These are phyloP conservation scores for Kodamaea sp. DNA, from an alignment of 1,139 yeast genomes.

Conservation along the genomic window DNA sequence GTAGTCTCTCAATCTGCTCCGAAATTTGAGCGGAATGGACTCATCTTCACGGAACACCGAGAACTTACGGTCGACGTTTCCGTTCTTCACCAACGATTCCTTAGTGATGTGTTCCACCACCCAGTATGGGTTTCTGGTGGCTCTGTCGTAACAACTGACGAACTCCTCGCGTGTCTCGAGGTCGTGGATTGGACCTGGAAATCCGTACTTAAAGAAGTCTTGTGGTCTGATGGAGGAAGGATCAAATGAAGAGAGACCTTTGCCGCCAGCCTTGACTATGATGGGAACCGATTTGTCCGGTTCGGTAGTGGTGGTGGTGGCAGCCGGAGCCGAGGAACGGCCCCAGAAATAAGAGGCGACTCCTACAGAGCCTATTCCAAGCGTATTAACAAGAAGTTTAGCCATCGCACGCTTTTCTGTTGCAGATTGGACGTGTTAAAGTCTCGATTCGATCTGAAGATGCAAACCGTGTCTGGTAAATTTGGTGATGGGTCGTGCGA, in stretches of 20 bases:
- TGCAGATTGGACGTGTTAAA: slow-evolving; percentile 1
- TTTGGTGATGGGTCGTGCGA: no score
- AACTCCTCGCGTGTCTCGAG: slow-evolving; percentile 72
- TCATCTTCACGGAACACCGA: slow-evolving; percentile 89
- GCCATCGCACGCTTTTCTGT: no score
- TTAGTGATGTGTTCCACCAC: slow-evolving; percentile 85
- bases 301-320: slow-evolving; percentile 14
- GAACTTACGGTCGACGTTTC: slow-evolving; percentile 71
- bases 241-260: slow-evolving; percentile 21
- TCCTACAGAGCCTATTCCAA: slow-evolving; percentile 43
- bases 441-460: no score
- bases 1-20: slow-evolving; percentile 78
- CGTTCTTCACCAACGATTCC: slow-evolving; percentile 54
- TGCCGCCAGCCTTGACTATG: slow-evolving; percentile 6
- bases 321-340: slow-evolving; percentile 20
- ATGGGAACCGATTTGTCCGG: slow-evolving; percentile 18
- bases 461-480: no score
- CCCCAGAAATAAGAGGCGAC: slow-evolving; percentile 49
- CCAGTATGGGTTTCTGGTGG: slow-evolving; percentile 87
- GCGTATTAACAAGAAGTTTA: slow-evolving; percentile 29
- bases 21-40: slow-evolving; percentile 70
- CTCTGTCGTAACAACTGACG: slow-evolving; percentile 82
- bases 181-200: slow-evolving; percentile 94
- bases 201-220: slow-evolving; percentile 83
- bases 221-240: slow-evolving; percentile 58